Percentiles rank a stretch among this genome's conserved stretches.
Evolutionary conservation across 1,284 basidiomycete genomes (phyloP).

Genomic region (Cutaneotrichosporon sp.): DNA sequence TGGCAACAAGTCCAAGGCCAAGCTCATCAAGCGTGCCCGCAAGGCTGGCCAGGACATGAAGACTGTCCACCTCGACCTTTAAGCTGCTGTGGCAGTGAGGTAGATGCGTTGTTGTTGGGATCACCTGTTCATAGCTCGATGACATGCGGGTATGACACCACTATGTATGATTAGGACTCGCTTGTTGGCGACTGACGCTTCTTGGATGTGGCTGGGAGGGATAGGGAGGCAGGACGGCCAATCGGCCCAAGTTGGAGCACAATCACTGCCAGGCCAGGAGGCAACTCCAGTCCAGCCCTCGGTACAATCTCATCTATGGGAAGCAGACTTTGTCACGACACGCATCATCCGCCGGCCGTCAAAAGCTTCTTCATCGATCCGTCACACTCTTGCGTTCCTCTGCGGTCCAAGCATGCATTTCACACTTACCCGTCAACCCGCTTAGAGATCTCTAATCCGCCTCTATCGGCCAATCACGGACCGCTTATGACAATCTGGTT

Average conservation of each 20-base stretch:
- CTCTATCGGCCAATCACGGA: neutral
- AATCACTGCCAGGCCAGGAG: too few species aligned
- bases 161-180: slow-evolving; percentile 11
- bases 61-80: slow-evolving; percentile 51
- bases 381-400: too few species aligned
- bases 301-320: too few species aligned
- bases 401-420: neutral
- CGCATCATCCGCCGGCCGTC: too few species aligned
- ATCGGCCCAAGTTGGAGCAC: too few species aligned
- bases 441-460: too few species aligned
- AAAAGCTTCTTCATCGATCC: neutral
- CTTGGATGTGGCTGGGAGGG: neutral
- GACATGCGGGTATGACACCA: slow-evolving; percentile 10
- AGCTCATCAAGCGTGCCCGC: slow-evolving; percentile 93
- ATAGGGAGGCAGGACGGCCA: too few species aligned
- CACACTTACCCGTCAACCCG: neutral
- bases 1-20: slow-evolving; percentile 86
- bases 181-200: neutral
- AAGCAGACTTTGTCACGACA: too few species aligned
- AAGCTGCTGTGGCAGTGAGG: slow-evolving; percentile 26
- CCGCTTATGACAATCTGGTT: neutral
- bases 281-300: too few species aligned
- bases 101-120: slow-evolving; percentile 5
- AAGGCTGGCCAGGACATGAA: slow-evolving; percentile 57
- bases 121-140: slow-evolving; percentile 12